Evolutionary conservation across 176 grass and related monocot genomes (phyloP).

Genomic region (Chrysopogon serrulatus): DNA sequence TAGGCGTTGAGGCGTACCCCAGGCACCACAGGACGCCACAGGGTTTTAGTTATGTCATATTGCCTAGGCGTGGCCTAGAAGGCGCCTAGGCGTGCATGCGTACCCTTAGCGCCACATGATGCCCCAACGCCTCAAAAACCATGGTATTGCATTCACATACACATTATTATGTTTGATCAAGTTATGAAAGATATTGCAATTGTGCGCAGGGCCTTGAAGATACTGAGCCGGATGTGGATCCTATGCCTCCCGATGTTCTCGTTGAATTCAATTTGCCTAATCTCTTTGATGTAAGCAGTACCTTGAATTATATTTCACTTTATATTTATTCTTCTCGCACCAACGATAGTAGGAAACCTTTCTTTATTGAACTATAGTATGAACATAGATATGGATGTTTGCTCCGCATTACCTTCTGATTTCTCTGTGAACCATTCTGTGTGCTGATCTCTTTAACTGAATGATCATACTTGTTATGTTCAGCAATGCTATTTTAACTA

Average conservation of each 20-base stretch:
- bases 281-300: slow-evolving; percentile 72
- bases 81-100: no score
- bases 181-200: slow-evolving; percentile 25
- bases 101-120: background rate
- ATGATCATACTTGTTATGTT: slow-evolving; percentile 3
- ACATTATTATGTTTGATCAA: slow-evolving; percentile 25
- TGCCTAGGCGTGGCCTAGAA: no score
- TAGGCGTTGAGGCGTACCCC: background rate
- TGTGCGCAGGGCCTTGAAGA: slow-evolving; percentile 74
- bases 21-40: no score
- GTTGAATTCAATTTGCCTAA: slow-evolving; percentile 80
- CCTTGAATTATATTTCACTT: slow-evolving; percentile 23
- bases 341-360: background rate
- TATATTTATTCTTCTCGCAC: background rate
- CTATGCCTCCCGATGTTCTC: slow-evolving; percentile 78
- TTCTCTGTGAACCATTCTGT: slow-evolving; percentile 1
- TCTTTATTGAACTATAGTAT: background rate
- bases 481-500: background rate
- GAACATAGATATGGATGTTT: background rate
- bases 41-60: no score
- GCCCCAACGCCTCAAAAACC: background rate
- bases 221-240: slow-evolving; percentile 70
- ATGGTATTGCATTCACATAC: background rate
- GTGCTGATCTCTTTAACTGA: background rate
- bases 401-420: background rate